Evolutionary conservation across 306 rosid genomes (phyloP), one percentile per base, ranked within the genome.

Genomic region (Quercus engelmannii): DNA sequence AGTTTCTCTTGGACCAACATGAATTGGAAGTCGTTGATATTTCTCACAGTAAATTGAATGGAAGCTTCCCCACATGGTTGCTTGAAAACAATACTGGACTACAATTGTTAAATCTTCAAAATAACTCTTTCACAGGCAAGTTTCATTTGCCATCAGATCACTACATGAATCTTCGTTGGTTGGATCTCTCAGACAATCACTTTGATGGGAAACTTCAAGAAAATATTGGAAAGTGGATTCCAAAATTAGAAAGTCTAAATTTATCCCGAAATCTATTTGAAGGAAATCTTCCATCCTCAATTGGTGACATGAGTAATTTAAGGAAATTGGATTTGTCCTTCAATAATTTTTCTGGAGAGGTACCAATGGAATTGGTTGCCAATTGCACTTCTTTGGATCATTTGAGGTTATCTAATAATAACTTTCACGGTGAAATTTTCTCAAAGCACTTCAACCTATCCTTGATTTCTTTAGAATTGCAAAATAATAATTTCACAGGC

Each of bases 31-130:
- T 1, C 3, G 0, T 81, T 0, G 79, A 46, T 55, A 65, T 81
- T 3, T 78, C 88, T 1, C 18, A 55, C 14, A 81, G 75, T 78
- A 70, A 85, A 0, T 0, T 81, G 1, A 17, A 26, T 35, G 88
- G 83, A 1, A 38, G n/a, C 46, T 71, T 85, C 19, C 83, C 88
- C 14, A 25, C 2, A 41, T 83, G 83, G 84, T 11, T 79, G 79
- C 9, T 84, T 9, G 69, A 78, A 11, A 78, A 76, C 20, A 81
- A 81, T 69, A 51, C 77, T 57, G 3, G 72, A 71, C 76, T 83
- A 20, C 8, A 65, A 41, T 3, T 0, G 18, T 26, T 81, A 6
- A 9, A 21, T 71, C 55, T 71, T 15, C 31, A 5, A 1, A 28
- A 28, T 5, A 81, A 81, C 52, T 33, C 7, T 33, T 25, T 81